phyloP scores from a whole-genome alignment of 2,329 filamentous ascomycete species.

The Fusarium poae region DNA sequence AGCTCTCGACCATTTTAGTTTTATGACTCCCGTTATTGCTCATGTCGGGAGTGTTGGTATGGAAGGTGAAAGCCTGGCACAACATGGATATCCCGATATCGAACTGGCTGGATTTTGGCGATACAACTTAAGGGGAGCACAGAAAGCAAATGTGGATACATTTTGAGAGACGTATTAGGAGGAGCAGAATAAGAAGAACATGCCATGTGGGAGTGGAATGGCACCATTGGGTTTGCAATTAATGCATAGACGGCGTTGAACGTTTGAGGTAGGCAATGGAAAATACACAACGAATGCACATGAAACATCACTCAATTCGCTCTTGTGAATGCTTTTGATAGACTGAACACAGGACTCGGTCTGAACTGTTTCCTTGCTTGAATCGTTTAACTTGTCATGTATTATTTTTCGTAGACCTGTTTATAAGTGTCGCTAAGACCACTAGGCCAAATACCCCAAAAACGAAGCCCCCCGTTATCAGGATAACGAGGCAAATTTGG shows the following conservation, averaged over 20 bases:
- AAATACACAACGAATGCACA: conserved; percentile 44
- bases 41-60: neutral
- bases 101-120: conserved; percentile 22
- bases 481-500: too few species aligned
- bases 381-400: neutral
- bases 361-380: neutral
- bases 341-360: neutral
- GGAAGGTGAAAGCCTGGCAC: neutral
- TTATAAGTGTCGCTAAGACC: too few species aligned
- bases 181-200: conserved; percentile 17
- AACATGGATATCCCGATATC: neutral
- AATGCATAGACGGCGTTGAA: conserved; percentile 55
- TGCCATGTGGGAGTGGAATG: conserved; percentile 22
- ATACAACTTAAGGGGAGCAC: conserved; percentile 7
- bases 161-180: conserved; percentile 20
- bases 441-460: too few species aligned
- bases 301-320: neutral
- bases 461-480: too few species aligned
- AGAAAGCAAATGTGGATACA: conserved; percentile 23
- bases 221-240: conserved; percentile 42
- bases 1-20: conserved; percentile 13
- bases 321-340: neutral
- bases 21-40: neutral
- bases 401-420: conserved; percentile 9
- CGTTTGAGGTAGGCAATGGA: conserved; percentile 47